phyloP scores from a whole-genome alignment of 495 filamentous ascomycete species.

The Xylaria telfairii region DNA sequence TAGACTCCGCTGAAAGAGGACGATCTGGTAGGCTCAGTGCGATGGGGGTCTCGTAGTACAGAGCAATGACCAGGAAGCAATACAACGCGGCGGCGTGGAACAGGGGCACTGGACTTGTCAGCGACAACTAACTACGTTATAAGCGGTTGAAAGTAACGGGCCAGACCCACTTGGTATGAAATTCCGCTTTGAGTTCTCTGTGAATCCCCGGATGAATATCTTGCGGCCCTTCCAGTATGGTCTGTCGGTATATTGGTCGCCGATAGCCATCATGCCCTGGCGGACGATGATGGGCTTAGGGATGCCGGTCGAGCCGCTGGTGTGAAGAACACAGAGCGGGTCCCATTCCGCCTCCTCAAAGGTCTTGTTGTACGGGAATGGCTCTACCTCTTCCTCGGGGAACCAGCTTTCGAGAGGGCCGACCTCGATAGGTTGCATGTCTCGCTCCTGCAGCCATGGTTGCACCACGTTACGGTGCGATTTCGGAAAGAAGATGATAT shows the following conservation, averaged over 20 bases:
- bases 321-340: conserved; percentile 59
- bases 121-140: neutral
- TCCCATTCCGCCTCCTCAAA: conserved; percentile 56
- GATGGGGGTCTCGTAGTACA: conserved; percentile 42
- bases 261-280: conserved; percentile 53
- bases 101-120: conserved; percentile 38
- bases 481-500: conserved; percentile 33
- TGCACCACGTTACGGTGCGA: conserved; percentile 43
- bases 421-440: conserved; percentile 38
- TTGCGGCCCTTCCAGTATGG: conserved; percentile 34
- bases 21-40: conserved; percentile 45
- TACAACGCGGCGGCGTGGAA: conserved; percentile 46
- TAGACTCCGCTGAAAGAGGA: conserved; percentile 44
- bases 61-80: conserved; percentile 32
- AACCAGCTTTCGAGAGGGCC: conserved; percentile 31
- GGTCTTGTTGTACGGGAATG: conserved; percentile 49
- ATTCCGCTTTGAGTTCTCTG: neutral
- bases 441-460: conserved; percentile 45
- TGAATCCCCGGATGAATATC: conserved; percentile 34
- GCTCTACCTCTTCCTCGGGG: conserved; percentile 36
- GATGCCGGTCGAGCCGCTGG: conserved; percentile 65
- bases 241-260: conserved; percentile 42
- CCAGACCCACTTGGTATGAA: conserved; percentile 32
- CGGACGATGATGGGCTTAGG: conserved; percentile 60
- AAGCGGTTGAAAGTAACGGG: neutral